phyloP scores from a whole-genome alignment of 805 yeast genomes.

The Saccharomycopsis babjevae region DNA sequence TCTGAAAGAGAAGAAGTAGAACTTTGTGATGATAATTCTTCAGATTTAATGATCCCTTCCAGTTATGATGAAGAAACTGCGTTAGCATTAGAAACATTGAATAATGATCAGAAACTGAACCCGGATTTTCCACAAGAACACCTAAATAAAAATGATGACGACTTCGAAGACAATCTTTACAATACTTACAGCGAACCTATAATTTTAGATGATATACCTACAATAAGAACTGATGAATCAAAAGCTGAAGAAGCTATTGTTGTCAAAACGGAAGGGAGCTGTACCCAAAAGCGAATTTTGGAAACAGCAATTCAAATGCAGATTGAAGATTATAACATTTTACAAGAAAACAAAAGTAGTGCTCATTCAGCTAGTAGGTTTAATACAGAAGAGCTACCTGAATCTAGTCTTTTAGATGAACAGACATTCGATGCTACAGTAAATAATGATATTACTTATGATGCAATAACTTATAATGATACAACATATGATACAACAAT shows the following conservation, averaged over 20 bases:
- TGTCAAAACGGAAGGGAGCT: neutral
- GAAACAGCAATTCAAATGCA: neutral
- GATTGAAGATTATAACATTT: neutral
- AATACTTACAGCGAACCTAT: neutral
- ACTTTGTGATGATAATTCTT: neutral
- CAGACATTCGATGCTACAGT: neutral
- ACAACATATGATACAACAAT: neutral
- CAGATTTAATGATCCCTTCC: neutral
- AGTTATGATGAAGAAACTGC: neutral
- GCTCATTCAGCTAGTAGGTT: neutral
- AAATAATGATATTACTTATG: neutral
- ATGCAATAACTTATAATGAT: neutral
- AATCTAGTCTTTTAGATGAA: neutral
- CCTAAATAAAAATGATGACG: neutral
- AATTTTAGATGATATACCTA: neutral
- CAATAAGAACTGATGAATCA: neutral
- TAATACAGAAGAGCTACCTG: neutral
- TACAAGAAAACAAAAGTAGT: neutral
- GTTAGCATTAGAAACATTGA: neutral
- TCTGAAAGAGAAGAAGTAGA: neutral
- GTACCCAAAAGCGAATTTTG: neutral
- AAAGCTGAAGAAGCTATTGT: no score
- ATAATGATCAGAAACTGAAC: neutral
- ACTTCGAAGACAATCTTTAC: neutral
- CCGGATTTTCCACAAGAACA: neutral